Evolutionary conservation across 805 yeast species (phyloP).

Genomic region (Metschnikowia colocasiae): DNA sequence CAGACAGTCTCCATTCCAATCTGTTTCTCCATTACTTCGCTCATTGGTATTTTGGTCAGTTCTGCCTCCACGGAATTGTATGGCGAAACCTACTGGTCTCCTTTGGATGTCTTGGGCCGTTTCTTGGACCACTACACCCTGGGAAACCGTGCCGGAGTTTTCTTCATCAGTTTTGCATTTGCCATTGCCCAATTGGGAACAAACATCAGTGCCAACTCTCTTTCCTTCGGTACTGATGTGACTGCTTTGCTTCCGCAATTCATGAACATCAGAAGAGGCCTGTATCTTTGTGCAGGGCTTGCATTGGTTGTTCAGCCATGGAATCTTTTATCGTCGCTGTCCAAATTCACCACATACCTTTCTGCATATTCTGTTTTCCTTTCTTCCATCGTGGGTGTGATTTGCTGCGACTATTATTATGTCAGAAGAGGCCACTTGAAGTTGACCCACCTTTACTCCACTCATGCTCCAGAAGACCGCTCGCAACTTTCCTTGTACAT

Average conservation of each 20-base stretch:
- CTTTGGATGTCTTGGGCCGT: constrained; percentile 66
- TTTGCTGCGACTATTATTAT: constrained; percentile 57
- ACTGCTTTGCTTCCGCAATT: constrained; percentile 61
- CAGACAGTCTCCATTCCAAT: constrained; percentile 66
- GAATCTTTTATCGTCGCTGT: constrained; percentile 63
- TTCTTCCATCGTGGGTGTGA: constrained; percentile 78
- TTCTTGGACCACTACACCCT: constrained; percentile 50
- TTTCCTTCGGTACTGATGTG: constrained; percentile 71
- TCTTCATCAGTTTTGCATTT: constrained; percentile 66
- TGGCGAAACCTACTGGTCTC: constrained; percentile 77
- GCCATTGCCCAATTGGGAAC: constrained; percentile 77
- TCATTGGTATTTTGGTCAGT: constrained; percentile 81
- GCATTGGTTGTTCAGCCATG: constrained; percentile 79
- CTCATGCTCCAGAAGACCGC: constrained; percentile 34
- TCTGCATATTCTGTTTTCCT: constrained; percentile 81
- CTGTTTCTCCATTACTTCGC: constrained; percentile 73
- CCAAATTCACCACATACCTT: constrained; percentile 73
- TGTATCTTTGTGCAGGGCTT: constrained; percentile 68
- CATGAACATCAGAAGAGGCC: constrained; percentile 75
- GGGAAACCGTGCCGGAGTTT: constrained; percentile 77
- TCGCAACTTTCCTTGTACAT: constrained; percentile 44
- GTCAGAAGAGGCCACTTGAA: constrained; percentile 70
- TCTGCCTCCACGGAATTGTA: constrained; percentile 69
- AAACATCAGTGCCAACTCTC: constrained; percentile 67
- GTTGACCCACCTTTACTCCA: constrained; percentile 60